These are phyloP conservation scores for Annulohypoxylon bovei DNA, from an alignment of 495 filamentous ascomycete genomes.

Conservation along the genomic window DNA sequence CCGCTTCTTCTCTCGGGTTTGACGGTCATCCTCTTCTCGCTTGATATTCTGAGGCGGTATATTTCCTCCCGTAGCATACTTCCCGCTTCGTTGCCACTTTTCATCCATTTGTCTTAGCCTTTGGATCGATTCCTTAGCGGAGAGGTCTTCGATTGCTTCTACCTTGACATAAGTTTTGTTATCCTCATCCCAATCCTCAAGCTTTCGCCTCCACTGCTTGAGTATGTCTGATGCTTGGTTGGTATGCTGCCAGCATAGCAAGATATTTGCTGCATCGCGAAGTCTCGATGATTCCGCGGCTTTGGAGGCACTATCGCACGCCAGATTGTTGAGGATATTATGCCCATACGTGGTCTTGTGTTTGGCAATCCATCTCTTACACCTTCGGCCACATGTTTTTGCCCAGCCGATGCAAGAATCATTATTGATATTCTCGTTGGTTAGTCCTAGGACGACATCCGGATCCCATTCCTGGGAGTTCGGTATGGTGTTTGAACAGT, in stretches of 20 bases:
- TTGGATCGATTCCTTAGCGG: background rate
- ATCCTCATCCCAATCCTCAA: background rate
- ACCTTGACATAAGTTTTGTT: background rate
- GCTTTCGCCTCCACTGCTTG: constrained; percentile 1
- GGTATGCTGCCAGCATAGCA: constrained; percentile 18
- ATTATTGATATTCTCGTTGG: background rate
- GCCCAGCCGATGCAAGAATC: constrained; percentile 10
- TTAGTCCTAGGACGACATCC: constrained; percentile 5
- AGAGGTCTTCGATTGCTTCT: background rate
- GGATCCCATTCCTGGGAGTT: constrained; percentile 20
- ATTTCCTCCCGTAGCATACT: background rate
- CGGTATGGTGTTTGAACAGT: background rate
- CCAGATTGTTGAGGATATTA: background rate
- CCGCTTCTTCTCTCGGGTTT: background rate
- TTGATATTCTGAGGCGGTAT: background rate
- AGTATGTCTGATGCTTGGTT: background rate
- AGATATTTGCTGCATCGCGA: background rate
- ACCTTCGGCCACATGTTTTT: background rate
- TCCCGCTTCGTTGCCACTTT: background rate
- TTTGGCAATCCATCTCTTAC: background rate
- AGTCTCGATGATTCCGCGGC: constrained; percentile 17
- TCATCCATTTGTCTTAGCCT: background rate
- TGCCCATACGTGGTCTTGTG: background rate
- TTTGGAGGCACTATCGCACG: background rate
- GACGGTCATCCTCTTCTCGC: background rate